phyloP scores from a whole-genome alignment of 1,139 yeast genomes.

The Hemisphaericaspora lyxosophila region DNA sequence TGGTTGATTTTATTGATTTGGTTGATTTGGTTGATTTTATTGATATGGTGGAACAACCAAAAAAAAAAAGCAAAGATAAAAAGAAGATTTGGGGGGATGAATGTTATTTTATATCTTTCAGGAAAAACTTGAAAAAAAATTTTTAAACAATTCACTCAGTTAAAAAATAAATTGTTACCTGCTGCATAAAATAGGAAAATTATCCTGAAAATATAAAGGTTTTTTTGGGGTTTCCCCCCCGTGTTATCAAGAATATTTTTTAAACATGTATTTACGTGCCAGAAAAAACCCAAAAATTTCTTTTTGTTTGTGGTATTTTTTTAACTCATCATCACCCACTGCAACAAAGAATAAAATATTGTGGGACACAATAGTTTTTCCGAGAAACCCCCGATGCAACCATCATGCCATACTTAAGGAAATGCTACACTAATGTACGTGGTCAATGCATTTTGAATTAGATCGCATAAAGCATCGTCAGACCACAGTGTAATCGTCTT shows the following conservation, averaged over 20 bases:
- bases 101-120: neutral
- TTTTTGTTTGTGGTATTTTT: neutral
- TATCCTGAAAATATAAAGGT: too few relatives aligned
- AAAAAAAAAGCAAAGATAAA: neutral
- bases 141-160: too few relatives aligned
- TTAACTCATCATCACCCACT: too few relatives aligned
- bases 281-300: neutral
- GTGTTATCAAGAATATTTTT: neutral
- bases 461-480: too few relatives aligned
- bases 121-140: neutral
- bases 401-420: neutral
- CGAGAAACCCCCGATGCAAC: conserved; percentile 2
- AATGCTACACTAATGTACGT: neutral
- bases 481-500: too few relatives aligned
- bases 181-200: too few relatives aligned
- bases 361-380: conserved; percentile 4
- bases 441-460: too few relatives aligned
- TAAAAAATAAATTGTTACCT: too few relatives aligned
- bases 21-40: too few relatives aligned
- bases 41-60: neutral
- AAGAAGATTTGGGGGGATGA: neutral
- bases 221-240: neutral
- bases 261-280: neutral
- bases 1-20: too few relatives aligned
- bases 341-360: too few relatives aligned